A percentile compares a stretch with the other conserved stretches of the same genome.
Evolutionary conservation across 768 basidiomycete species (phyloP).

Genomic region (Rhodosporidiobolus odoratus): DNA sequence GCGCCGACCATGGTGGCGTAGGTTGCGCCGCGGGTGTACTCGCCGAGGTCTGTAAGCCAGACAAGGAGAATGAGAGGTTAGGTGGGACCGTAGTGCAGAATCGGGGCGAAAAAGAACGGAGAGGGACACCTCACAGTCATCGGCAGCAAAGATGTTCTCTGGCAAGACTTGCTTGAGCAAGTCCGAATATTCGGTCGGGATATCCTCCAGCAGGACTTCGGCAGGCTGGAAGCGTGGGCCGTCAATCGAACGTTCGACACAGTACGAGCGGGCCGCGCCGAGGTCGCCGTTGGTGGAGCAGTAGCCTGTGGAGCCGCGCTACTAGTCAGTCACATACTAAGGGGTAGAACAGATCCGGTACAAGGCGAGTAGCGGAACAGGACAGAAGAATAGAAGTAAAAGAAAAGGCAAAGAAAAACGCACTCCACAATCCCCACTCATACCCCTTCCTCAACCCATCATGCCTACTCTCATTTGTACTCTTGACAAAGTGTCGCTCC

Average conservation of each 20-base stretch:
- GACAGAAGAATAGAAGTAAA: neutral
- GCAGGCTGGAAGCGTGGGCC: conserved; percentile 19
- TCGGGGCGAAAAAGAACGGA: neutral
- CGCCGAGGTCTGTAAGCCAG: conserved; percentile 9
- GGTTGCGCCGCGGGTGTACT: neutral
- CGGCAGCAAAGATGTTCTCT: conserved; percentile 20
- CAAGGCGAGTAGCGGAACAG: no score
- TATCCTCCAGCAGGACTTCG: conserved; percentile 16
- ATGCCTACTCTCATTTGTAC: neutral
- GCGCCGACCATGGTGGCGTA: conserved; percentile 18
- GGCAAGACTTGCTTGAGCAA: conserved; percentile 13
- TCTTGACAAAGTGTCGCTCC: conserved; percentile 12
- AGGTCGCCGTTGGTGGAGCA: conserved; percentile 27
- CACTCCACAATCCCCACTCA: conserved; percentile 33
- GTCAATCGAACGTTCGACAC: conserved; percentile 9
- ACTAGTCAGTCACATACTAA: no score
- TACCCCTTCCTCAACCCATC: conserved; percentile 19
- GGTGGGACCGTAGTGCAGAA: neutral
- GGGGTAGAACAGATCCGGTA: no score
- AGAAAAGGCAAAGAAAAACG: neutral
- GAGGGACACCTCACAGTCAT: conserved; percentile 7
- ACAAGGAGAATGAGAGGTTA: neutral
- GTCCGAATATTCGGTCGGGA: conserved; percentile 9
- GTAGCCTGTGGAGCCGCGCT: conserved; percentile 12
- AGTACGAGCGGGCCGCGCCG: conserved; percentile 26